Evolutionary conservation across 2,329 filamentous ascomycete genomes (phyloP), one percentile per base, ranked within the genome.

Genomic region (Exophiala oligosperma): DNA sequence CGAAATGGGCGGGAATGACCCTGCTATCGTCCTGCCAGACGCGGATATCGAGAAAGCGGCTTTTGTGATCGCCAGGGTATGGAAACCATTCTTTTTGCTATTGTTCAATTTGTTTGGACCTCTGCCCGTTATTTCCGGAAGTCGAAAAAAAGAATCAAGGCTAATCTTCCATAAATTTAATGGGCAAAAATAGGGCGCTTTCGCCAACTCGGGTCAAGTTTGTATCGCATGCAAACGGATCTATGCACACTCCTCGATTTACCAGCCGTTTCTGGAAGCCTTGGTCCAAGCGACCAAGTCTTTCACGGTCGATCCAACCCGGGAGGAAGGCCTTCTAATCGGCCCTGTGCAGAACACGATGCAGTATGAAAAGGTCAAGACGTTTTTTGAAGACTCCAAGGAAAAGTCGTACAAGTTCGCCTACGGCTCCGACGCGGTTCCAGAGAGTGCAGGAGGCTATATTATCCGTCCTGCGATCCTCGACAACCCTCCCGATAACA

Each of bases 331-430:
- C 4, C 73, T 75, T 21, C 72, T 81, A 57, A 81, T 86, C 1
- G 87, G 85, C 0, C 87, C 86, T 0, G 71, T 89, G 2, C 84
- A 86, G 61, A 89, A 89, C 70, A 71, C 77, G 61, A 81, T 84
- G 80, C 87, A 89, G 70, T 89, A 79, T 66, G 81, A 86, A 40
- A 80, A 79, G 29, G 83, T 85, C 28, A 81, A 80, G 64, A 70
- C 74, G 8, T 79, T 86, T 60, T 78, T 87, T 52, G 75, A 76
- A 5, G 81, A 85, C 51, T 82, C 80, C 59, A 76, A 80, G 65
- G 74, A 76, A 60, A 79, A 81, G 37, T 81, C 82, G 51, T 79
- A 81, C 65, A 79, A 79, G n/a, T 75, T 84, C 49, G 80, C 79
- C 0, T 64, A 77, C 6, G 82, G 81, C 9, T 81, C 81, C 47